Evolutionary conservation across 352 stramenopile genomes (phyloP).

Genomic region (Globisporangium nagaii): DNA sequence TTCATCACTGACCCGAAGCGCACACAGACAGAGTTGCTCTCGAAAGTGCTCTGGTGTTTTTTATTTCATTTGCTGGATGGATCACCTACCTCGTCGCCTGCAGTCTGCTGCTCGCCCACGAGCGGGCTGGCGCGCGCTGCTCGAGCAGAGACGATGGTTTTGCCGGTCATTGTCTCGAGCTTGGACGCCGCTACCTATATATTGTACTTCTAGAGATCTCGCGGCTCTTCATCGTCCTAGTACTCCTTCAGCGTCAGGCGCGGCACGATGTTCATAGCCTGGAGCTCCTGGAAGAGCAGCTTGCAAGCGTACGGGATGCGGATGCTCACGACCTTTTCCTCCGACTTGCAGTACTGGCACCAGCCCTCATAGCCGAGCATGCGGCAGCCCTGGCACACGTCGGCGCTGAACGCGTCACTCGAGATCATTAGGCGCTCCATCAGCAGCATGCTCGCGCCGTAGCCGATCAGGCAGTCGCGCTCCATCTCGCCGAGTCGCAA

Average conservation of each 20-base stretch:
- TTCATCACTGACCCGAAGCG: no score
- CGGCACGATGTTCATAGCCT: slow-evolving; percentile 99
- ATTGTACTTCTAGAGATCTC: slow-evolving; percentile 11
- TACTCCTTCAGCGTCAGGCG: slow-evolving; percentile 95
- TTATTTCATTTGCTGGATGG: no score
- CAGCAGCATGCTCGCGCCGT: slow-evolving; percentile 98
- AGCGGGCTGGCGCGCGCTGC: no score
- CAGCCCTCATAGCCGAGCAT: slow-evolving; percentile 97
- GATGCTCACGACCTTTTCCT: slow-evolving; percentile 97
- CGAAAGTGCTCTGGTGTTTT: no score
- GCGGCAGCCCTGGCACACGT: slow-evolving; percentile 97
- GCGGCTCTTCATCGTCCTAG: slow-evolving; percentile 18
- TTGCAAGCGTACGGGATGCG: slow-evolving; percentile 99
- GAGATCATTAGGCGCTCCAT: slow-evolving; percentile 99
- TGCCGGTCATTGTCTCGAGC: no score
- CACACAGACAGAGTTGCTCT: no score
- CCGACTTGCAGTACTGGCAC: slow-evolving; percentile 98
- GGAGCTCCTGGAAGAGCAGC: slow-evolving; percentile 97
- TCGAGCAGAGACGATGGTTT: no score
- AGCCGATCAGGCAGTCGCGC: slow-evolving; percentile 99
- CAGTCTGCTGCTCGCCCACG: no score
- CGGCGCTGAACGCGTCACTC: slow-evolving; percentile 98
- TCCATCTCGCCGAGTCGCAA: slow-evolving; percentile 99
- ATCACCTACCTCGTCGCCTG: no score
- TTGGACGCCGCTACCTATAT: neutral